Evolutionary conservation across 2,329 filamentous ascomycete genomes (phyloP).

Genomic region (Clarireedia monteithiana): DNA sequence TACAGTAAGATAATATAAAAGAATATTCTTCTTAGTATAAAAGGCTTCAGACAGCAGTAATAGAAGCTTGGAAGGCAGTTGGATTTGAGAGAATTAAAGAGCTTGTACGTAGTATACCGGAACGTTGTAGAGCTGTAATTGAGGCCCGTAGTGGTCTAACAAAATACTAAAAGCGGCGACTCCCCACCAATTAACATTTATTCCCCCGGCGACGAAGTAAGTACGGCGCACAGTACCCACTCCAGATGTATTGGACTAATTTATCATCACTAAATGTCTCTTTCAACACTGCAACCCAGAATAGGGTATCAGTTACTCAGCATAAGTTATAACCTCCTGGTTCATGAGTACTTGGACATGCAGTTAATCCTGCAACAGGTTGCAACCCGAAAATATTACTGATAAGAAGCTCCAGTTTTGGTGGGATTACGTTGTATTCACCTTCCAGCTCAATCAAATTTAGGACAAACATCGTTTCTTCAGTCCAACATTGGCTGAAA

Average conservation of each 20-base stretch:
- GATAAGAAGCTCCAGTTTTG: neutral
- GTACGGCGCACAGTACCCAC: too few relatives aligned
- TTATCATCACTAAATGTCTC: neutral
- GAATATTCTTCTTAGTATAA: too few relatives aligned
- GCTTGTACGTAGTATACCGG: too few relatives aligned
- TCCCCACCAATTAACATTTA: too few relatives aligned
- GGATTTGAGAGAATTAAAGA: too few relatives aligned
- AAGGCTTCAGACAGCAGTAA: too few relatives aligned
- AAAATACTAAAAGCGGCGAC: too few relatives aligned
- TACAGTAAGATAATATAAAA: too few relatives aligned
- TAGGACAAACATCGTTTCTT: neutral
- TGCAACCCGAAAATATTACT: neutral
- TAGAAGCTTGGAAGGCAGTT: too few relatives aligned
- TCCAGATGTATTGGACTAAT: neutral
- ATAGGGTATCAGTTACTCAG: neutral
- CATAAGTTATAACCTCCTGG: neutral
- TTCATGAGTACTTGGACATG: neutral
- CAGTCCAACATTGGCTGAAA: neutral
- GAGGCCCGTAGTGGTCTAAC: too few relatives aligned
- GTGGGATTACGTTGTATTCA: neutral
- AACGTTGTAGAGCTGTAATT: too few relatives aligned
- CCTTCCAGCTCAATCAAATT: neutral
- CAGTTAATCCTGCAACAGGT: neutral
- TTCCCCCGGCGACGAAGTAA: too few relatives aligned
- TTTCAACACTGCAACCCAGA: neutral